These are phyloP conservation scores for Trichosporon faecale DNA, from an alignment of 1,284 basidiomycete species.

Conservation along the genomic window DNA sequence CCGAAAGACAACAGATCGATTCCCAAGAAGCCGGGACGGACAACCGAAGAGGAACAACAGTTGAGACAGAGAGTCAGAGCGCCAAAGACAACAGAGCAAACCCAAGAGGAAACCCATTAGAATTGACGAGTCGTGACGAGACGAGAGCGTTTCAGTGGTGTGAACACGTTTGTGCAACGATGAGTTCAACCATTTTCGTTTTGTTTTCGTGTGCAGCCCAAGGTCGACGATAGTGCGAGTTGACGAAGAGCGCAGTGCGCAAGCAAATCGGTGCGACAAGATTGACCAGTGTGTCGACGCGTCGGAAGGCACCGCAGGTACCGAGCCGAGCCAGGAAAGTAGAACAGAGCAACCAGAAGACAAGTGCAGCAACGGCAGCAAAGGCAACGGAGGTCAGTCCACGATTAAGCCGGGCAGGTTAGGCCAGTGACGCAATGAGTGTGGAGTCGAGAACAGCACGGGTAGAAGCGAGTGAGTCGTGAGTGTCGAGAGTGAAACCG, in stretches of 20 bases:
- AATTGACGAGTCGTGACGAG: slow-evolving; percentile 9
- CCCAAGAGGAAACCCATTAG: slow-evolving; percentile 1
- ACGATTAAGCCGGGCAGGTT: slow-evolving; percentile 16
- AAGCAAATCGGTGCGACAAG: background rate
- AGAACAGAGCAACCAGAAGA: slow-evolving; percentile 17
- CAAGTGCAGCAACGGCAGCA: slow-evolving; percentile 9
- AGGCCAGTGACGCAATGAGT: slow-evolving; percentile 19
- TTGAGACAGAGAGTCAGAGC: slow-evolving; percentile 5
- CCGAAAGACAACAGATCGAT: slow-evolving; percentile 11
- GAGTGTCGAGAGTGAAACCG: slow-evolving; percentile 21
- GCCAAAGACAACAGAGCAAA: slow-evolving; percentile 4
- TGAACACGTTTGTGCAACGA: background rate
- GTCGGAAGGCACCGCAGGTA: slow-evolving; percentile 12
- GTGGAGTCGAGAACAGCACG: background rate
- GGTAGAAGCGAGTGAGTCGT: slow-evolving; percentile 6
- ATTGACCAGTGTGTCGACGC: slow-evolving; percentile 8
- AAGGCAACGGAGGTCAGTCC: slow-evolving; percentile 11
- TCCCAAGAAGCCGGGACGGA: background rate
- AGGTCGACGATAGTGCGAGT: background rate
- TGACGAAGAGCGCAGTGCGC: slow-evolving; percentile 5
- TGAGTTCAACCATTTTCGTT: slow-evolving; percentile 9
- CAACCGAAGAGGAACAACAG: slow-evolving; percentile 10
- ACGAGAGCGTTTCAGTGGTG: background rate
- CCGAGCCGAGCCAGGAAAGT: slow-evolving; percentile 7
- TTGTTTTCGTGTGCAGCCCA: background rate